Evolutionary conservation across 768 basidiomycete genomes (phyloP).

Genomic region (Phylloporus sp.): DNA sequence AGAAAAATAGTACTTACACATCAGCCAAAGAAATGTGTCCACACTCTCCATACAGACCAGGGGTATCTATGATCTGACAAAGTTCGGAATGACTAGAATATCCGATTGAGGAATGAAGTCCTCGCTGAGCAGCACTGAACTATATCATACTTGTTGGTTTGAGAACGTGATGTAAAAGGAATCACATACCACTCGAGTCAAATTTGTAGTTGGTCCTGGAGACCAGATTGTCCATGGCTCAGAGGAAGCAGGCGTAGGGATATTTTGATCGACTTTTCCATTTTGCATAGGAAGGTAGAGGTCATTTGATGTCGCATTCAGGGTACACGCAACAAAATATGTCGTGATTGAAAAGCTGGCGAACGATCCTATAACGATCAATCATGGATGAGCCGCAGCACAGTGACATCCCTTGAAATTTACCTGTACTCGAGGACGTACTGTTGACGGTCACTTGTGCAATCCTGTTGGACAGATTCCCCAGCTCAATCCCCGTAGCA

Average conservation of each 20-base stretch:
- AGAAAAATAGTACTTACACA: neutral
- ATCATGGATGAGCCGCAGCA: too few relatives aligned
- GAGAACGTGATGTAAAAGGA: too few relatives aligned
- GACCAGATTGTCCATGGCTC: slow-evolving; percentile 6
- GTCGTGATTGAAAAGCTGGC: neutral
- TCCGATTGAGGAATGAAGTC: neutral
- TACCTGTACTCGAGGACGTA: neutral
- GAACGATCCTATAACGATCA: too few relatives aligned
- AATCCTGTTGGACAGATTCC: neutral
- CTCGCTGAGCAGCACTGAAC: neutral
- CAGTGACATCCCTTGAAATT: too few relatives aligned
- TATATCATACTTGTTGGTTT: neutral
- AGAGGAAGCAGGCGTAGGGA: too few relatives aligned
- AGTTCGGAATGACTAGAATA: neutral
- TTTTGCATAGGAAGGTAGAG: neutral
- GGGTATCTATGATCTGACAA: neutral
- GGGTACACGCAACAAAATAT: slow-evolving; percentile 7
- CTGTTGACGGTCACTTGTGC: neutral
- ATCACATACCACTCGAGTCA: neutral
- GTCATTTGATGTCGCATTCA: neutral
- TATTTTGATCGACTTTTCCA: neutral
- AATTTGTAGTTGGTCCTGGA: neutral
- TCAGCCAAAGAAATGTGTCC: neutral
- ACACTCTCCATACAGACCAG: neutral
- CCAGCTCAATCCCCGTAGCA: neutral